Conservation (phyloP, 148 eudicot species). For the Spergularia marina region DNA sequence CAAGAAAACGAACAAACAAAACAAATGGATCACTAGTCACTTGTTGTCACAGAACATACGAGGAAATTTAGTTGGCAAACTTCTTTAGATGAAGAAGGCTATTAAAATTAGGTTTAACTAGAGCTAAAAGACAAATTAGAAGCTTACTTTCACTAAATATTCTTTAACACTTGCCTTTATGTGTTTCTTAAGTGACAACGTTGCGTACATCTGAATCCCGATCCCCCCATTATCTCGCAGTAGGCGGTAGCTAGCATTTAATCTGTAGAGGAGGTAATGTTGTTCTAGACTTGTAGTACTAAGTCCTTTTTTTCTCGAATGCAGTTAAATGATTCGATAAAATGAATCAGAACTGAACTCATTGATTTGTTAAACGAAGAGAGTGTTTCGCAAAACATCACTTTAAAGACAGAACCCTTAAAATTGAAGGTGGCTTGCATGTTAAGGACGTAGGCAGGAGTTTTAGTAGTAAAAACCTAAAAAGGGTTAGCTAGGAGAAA, state of each 20-base stretch:
- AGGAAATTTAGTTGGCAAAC: conserved; percentile 4
- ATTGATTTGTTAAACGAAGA: too few relatives aligned
- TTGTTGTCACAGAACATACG: conserved; percentile 11
- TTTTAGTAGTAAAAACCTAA: background rate
- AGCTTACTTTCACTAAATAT: background rate
- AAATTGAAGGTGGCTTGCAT: conserved; percentile 30
- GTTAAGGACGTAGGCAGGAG: conserved; percentile 19
- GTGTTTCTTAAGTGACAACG: too few relatives aligned
- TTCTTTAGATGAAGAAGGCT: background rate
- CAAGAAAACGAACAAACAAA: background rate
- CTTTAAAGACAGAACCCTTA: conserved; percentile 6
- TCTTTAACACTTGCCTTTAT: background rate
- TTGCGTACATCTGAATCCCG: too few relatives aligned
- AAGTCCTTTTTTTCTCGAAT: too few relatives aligned
- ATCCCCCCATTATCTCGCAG: too few relatives aligned
- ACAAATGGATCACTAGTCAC: background rate
- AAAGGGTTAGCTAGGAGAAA: conserved; percentile 5
- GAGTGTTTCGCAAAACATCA: too few relatives aligned
- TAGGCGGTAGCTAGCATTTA: too few relatives aligned
- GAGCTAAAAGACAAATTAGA: background rate
- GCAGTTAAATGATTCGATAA: too few relatives aligned
- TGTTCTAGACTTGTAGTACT: too few relatives aligned
- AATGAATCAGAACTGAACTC: too few relatives aligned
- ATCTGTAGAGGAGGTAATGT: too few relatives aligned
- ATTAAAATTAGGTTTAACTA: background rate